Base-by-base conservation (phyloP, 768 basidiomycete species). In the Obba rivulosa region DNA sequence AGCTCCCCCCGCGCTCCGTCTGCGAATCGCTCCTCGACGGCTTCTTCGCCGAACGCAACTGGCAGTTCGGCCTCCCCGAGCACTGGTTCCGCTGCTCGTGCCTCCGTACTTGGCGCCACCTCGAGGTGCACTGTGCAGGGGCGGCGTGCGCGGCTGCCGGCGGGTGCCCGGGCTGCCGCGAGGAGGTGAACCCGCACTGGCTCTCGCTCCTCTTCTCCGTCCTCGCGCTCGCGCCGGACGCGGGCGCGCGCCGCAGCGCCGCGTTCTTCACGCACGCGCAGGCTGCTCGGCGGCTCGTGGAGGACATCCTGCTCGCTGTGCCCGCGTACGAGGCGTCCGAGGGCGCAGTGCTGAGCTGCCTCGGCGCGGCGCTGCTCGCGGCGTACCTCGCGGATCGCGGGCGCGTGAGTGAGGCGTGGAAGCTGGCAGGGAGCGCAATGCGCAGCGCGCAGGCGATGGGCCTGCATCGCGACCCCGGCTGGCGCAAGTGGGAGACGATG, bases 51-150 rank as follows among this genome's bases (percentile, higher is more conserved):
- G 66, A 72, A 39, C 63, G 68, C 42, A 79, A 78, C 49, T 77
- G 74, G 74, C 70, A 73, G 20, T 77, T 71, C 45, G 75, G 76
- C 10, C 69, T 79, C 22, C 74, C 76, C 5, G 71, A 76, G 54
- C 56, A 62, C 18, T 78, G 75, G 75, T 76, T 79, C 56, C 65
- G 61, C 34, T 51, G 60, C n/a, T 64, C 70, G 2, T 71, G 68
- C 43, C 51, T 61, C 21, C 66, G 68, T 42, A 79, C 77, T 77
- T 78, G 74, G 76, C 59, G 51, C n/a, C 64, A 64, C 28, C 46
- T 78, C 18, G 66, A 69, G 34, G 17, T 49, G 20, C 59, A 57
- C 38, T 56, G 48, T n/a, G 49, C 49, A 0, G 55, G 51, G 23
- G 16, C 14, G 13, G 31, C 47, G 8, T 62, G 61, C 45, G 61